Conservation (phyloP, 2,329 filamentous ascomycete genomes). For the Lasiodiplodia theobromae region DNA sequence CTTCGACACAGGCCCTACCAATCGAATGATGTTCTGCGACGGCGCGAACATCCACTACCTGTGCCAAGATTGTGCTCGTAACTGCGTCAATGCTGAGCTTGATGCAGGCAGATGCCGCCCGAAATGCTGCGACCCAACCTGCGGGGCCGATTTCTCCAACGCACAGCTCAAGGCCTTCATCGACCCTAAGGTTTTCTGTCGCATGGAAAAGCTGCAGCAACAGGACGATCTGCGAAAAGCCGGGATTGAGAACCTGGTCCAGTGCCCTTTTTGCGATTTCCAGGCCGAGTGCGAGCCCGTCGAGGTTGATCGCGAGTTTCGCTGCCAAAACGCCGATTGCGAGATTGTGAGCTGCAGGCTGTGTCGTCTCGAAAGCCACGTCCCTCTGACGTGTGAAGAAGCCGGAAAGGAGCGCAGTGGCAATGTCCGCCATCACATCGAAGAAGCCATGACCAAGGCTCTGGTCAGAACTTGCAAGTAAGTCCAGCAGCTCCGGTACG, state of each 20-base stretch:
- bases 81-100: constrained; percentile 71
- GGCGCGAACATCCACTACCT: constrained; percentile 70
- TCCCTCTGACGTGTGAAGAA: constrained; percentile 76
- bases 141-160: constrained; percentile 66
- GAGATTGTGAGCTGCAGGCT: constrained; percentile 59
- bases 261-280: constrained; percentile 83
- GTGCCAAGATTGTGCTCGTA: constrained; percentile 71
- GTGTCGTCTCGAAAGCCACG: constrained; percentile 73
- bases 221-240: constrained; percentile 73
- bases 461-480: constrained; percentile 77
- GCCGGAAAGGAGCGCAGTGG: constrained; percentile 65
- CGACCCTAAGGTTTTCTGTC: constrained; percentile 63
- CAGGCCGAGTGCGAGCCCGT: constrained; percentile 75
- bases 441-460: constrained; percentile 85
- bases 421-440: constrained; percentile 70
- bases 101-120: constrained; percentile 74
- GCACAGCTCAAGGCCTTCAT: constrained; percentile 65
- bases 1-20: constrained; percentile 69
- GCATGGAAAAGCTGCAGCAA: constrained; percentile 75
- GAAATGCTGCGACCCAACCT: constrained; percentile 73
- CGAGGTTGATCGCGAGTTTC: constrained; percentile 74
- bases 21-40: constrained; percentile 73
- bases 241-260: constrained; percentile 73
- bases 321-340: constrained; percentile 72
- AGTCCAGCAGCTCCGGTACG: constrained; percentile 7